Conservation (phyloP, 495 filamentous ascomycete species). For the Xylaria palmicola region DNA sequence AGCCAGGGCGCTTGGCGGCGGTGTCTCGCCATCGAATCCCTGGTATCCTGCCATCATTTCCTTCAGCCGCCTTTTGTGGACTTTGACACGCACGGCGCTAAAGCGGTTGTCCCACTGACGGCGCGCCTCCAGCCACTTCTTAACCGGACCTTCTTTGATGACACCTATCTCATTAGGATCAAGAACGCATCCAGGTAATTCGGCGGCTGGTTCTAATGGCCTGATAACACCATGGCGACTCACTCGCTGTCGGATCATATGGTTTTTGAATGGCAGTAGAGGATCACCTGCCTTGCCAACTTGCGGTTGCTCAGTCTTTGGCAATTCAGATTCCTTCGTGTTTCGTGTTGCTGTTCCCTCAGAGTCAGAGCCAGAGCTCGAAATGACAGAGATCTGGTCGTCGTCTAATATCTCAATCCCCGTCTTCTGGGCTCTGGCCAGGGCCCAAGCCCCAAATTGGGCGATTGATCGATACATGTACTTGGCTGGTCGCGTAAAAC, state of each 20-base stretch:
- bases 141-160: conserved; percentile 74
- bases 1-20: conserved; percentile 80
- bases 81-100: conserved; percentile 59
- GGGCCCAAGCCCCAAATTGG: conserved; percentile 87
- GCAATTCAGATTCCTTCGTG: conserved; percentile 14
- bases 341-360: conserved; percentile 31
- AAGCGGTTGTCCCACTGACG: conserved; percentile 69
- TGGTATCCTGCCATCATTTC: conserved; percentile 71
- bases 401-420: conserved; percentile 80
- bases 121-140: conserved; percentile 77
- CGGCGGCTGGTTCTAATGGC: conserved; percentile 58
- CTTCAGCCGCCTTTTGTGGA: conserved; percentile 67
- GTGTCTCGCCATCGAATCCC: conserved; percentile 68
- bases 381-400: conserved; percentile 72
- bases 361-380: conserved; percentile 51
- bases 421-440: conserved; percentile 76
- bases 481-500: conserved; percentile 91
- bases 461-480: conserved; percentile 89
- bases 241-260: conserved; percentile 90
- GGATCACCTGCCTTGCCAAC: conserved; percentile 82
- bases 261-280: conserved; percentile 69
- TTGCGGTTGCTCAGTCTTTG: conserved; percentile 28
- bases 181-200: conserved; percentile 63
- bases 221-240: conserved; percentile 71
- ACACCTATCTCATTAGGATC: conserved; percentile 66